These are phyloP conservation scores for Schoenoplectus triqueter DNA, from an alignment of 202 grass and related monocot species.

Conservation along the genomic window DNA sequence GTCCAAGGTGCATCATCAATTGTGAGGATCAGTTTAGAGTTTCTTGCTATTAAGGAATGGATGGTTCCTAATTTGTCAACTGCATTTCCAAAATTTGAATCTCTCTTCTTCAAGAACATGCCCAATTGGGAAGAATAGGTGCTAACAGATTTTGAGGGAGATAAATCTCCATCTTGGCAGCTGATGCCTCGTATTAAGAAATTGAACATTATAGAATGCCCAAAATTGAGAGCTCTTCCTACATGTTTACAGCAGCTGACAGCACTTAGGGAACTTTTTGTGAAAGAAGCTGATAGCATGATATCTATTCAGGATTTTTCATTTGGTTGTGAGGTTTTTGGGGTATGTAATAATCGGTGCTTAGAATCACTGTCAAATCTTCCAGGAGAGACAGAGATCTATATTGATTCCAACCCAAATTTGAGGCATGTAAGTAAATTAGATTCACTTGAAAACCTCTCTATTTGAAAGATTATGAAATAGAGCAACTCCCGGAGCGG, in stretches of 20 bases:
- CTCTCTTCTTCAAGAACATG: not conserved
- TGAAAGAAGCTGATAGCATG: not conserved
- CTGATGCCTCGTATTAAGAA: not conserved
- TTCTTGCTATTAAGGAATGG: not conserved
- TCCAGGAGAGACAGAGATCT: not conserved
- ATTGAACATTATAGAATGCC: not conserved
- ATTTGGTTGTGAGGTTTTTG: not conserved
- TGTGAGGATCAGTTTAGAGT: not conserved
- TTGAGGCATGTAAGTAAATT: not conserved
- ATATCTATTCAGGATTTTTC: not conserved
- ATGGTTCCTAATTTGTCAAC: not conserved
- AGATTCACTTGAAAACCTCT: not conserved
- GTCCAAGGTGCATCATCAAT: not conserved
- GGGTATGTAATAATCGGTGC: not conserved
- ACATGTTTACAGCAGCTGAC: not conserved
- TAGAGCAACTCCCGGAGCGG: not conserved
- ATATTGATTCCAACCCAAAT: not conserved
- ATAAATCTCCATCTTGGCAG: not conserved
- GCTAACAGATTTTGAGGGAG: not conserved
- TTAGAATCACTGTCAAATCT: not conserved
- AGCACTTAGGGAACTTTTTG: not conserved
- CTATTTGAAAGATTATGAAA: not conserved
- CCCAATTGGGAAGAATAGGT: not conserved
- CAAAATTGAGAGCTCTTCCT: not conserved
- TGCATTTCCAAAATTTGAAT: not conserved